These are phyloP conservation scores for Trichosphaerium sp. DNA, from an alignment of 78 protist species.

Conservation along the genomic window DNA sequence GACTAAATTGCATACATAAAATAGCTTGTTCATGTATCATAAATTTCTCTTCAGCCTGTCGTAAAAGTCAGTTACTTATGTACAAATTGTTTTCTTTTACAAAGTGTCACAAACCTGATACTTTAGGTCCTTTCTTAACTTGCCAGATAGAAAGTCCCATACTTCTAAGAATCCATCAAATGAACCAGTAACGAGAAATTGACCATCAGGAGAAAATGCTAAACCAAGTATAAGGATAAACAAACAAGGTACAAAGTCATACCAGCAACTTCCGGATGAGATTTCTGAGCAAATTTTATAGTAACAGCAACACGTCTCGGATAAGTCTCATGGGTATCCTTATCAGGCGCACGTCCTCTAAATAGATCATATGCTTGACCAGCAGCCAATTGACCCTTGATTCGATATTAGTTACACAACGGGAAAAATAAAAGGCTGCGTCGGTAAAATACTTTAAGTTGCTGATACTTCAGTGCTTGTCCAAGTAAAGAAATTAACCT, in stretches of 20 bases:
- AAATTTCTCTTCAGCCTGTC: conserved; percentile 32
- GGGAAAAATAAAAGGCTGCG: conserved; percentile 15
- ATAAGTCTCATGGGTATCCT: too few relatives aligned
- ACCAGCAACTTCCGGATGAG: conserved; percentile 29
- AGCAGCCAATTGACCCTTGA: background rate
- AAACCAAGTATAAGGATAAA: too few relatives aligned
- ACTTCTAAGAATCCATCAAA: conserved; percentile 57
- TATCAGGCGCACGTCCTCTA: too few relatives aligned
- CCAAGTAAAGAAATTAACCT: conserved; percentile 54
- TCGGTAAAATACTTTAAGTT: conserved; percentile 35
- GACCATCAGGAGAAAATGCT: conserved; percentile 68
- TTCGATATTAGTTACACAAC: background rate
- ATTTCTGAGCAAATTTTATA: conserved; percentile 9
- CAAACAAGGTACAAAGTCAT: too few relatives aligned
- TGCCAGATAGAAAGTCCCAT: conserved; percentile 8
- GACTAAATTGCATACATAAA: conserved; percentile 38
- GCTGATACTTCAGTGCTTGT: conserved; percentile 73
- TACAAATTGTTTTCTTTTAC: too few relatives aligned
- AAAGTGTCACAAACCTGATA: background rate
- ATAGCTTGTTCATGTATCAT: conserved; percentile 71
- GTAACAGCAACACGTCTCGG: background rate
- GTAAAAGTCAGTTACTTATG: background rate
- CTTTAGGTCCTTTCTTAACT: background rate
- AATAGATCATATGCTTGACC: too few relatives aligned
- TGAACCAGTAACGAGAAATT: conserved; percentile 35